A percentile compares a stretch with the other conserved stretches of the same genome.
phyloP scores from a whole-genome alignment of 305 asterid genomes.

The Striga hermonthica region DNA sequence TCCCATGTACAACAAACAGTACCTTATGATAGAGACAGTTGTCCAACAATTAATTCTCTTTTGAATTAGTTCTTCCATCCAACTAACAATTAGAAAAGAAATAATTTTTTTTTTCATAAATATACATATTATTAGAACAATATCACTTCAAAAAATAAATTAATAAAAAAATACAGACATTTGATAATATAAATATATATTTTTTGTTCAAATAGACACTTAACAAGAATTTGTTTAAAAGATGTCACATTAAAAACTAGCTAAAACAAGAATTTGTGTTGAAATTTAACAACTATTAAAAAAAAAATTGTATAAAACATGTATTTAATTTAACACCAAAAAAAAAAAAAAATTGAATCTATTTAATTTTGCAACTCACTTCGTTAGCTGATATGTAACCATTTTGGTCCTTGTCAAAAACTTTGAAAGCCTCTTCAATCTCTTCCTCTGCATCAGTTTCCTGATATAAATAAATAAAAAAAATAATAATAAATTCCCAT shows the following conservation, averaged over 20 bases:
- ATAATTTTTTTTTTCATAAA: too few relatives aligned
- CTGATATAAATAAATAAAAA: slow-evolving; percentile 38
- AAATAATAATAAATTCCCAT: neutral
- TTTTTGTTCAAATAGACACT: neutral
- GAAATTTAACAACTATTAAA: neutral
- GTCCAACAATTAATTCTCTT: neutral
- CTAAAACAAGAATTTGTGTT: neutral
- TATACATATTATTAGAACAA: too few relatives aligned
- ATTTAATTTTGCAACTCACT: slow-evolving; percentile 35
- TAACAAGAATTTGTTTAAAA: too few relatives aligned
- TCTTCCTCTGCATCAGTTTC: slow-evolving; percentile 81
- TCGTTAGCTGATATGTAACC: slow-evolving; percentile 78
- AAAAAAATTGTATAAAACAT: neutral
- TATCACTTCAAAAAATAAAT: too few relatives aligned
- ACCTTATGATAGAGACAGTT: neutral
- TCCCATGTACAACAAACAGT: slow-evolving; percentile 11
- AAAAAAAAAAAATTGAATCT: too few relatives aligned
- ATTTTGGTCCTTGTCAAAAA: slow-evolving; percentile 78
- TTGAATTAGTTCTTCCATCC: neutral
- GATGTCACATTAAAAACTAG: too few relatives aligned
- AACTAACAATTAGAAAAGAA: too few relatives aligned
- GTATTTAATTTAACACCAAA: too few relatives aligned
- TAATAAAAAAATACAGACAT: too few relatives aligned
- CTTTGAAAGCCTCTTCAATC: slow-evolving; percentile 79
- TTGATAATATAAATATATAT: too few relatives aligned